Percentiles rank a stretch among this genome's conserved stretches.
These are phyloP conservation scores for Gymnopilus dilepis DNA, from an alignment of 768 basidiomycete genomes.

Conservation along the genomic window DNA sequence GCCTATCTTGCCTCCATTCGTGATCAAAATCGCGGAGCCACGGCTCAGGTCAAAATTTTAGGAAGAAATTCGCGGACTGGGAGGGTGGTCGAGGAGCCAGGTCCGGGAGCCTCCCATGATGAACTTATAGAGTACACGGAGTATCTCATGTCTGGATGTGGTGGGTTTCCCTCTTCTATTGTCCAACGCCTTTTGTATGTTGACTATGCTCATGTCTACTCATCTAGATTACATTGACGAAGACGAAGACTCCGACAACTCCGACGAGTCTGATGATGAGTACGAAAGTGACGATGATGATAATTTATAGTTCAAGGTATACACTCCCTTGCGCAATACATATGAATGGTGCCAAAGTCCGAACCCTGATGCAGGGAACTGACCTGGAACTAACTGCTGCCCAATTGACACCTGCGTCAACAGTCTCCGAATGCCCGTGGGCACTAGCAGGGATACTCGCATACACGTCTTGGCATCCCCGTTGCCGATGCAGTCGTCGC, in stretches of 20 bases:
- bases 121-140: conserved; percentile 6
- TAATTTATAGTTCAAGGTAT: no score
- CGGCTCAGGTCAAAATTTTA: no score
- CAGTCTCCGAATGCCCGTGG: no score
- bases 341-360: no score
- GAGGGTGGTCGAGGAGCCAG: neutral
- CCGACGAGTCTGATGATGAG: neutral
- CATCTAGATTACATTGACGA: neutral
- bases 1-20: no score
- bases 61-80: conserved; percentile 5
- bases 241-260: neutral
- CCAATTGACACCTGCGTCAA: no score
- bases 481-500: conserved; percentile 35
- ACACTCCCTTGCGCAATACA: no score
- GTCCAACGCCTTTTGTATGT: neutral
- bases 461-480: conserved; percentile 37
- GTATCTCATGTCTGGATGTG: conserved; percentile 13
- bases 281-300: neutral
- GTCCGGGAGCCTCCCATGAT: conserved; percentile 10
- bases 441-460: conserved; percentile 34
- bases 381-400: no score
- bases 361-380: no score
- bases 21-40: no score
- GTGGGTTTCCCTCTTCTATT: conserved; percentile 2
- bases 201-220: neutral